phyloP scores from a whole-genome alignment of 768 basidiomycete genomes.

The Amyloporia xantha region DNA sequence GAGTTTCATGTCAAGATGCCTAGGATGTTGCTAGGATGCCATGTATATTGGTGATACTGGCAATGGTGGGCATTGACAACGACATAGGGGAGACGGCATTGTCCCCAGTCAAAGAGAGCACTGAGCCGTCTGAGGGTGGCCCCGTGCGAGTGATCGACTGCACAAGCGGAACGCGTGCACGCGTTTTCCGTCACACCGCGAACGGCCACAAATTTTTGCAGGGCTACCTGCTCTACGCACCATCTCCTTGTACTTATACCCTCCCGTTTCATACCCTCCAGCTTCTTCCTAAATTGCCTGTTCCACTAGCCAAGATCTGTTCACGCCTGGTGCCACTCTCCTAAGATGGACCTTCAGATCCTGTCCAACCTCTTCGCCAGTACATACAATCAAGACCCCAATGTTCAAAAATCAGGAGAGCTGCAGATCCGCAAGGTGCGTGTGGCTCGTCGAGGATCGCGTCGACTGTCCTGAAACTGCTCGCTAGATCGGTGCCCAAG shows the following conservation, averaged over 20 bases:
- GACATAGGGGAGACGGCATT: too few relatives aligned
- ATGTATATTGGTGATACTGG: too few relatives aligned
- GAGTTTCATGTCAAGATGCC: too few relatives aligned
- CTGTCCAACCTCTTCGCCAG: conserved; percentile 75
- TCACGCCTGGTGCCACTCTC: neutral
- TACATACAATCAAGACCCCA: conserved; percentile 79
- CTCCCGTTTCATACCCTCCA: conserved; percentile 6
- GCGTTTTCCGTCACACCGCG: conserved; percentile 16
- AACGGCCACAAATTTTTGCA: conserved; percentile 1
- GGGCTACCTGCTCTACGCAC: neutral
- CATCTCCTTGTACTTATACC: conserved; percentile 14
- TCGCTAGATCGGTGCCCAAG: conserved; percentile 63
- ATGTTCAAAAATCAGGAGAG: conserved; percentile 80
- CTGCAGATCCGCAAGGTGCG: conserved; percentile 81
- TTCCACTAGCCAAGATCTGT: neutral
- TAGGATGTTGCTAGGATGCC: too few relatives aligned
- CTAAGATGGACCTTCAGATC: conserved; percentile 64
- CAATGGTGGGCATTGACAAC: too few relatives aligned
- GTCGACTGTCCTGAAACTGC: conserved; percentile 7
- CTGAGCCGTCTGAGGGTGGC: neutral
- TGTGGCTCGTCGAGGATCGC: neutral
- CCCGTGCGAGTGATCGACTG: neutral
- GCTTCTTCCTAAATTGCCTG: conserved; percentile 2
- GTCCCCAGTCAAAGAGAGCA: too few relatives aligned
- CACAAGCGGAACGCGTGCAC: conserved; percentile 6